phyloP scores from a whole-genome alignment of 305 asterid genomes.

The Fraxinus sp. region DNA sequence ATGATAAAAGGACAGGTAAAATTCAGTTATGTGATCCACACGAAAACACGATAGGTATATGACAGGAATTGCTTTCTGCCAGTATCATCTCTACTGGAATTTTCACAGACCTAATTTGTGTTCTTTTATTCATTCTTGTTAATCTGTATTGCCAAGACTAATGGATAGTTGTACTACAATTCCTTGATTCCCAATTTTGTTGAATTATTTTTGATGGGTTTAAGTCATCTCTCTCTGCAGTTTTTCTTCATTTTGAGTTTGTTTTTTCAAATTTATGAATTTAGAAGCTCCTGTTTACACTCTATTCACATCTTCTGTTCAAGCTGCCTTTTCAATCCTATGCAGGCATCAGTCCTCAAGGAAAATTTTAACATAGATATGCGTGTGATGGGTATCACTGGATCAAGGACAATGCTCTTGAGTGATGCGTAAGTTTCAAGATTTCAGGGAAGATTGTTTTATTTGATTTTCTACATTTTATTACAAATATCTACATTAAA shows the following conservation, averaged over 20 bases:
- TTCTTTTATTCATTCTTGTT: not conserved
- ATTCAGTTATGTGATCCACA: not conserved
- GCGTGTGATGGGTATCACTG: conserved; percentile 90
- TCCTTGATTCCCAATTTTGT: not conserved
- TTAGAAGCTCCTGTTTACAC: conserved; percentile 7
- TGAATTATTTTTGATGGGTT: not conserved
- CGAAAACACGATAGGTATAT: not conserved
- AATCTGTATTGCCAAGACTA: not conserved
- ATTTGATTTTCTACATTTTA: not conserved
- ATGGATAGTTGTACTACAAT: not conserved
- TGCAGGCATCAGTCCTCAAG: conserved; percentile 85
- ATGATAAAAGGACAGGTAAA: not conserved
- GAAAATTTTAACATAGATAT: conserved; percentile 92
- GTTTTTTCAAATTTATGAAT: conserved; percentile 1
- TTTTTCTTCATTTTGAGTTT: not conserved
- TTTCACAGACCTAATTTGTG: not conserved
- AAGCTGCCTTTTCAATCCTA: not conserved
- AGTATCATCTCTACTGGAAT: not conserved
- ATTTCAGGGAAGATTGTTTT: not conserved
- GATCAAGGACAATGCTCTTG: conserved; percentile 73
- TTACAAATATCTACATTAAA: not conserved
- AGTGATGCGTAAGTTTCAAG: conserved; percentile 60
- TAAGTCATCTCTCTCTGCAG: not conserved
- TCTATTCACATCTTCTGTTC: conserved; percentile 6
- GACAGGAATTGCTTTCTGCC: not conserved